phyloP scores from a whole-genome alignment of 208 protist genomes.

The Phytomonas francai region DNA sequence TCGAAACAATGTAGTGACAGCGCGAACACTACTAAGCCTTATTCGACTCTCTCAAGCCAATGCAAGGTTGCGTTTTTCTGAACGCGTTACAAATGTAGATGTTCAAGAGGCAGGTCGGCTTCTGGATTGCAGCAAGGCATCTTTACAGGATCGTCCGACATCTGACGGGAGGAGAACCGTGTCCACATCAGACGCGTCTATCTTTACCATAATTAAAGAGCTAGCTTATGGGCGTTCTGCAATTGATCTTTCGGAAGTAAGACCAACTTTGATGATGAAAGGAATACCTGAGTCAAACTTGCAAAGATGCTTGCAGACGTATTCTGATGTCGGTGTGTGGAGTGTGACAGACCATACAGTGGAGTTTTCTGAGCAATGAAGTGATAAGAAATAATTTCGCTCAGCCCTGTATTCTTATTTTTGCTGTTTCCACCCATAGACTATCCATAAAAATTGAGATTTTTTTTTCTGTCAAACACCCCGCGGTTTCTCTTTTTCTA shows the following conservation, averaged over 20 bases:
- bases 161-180: constrained; percentile 35
- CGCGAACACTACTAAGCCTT: constrained; percentile 81
- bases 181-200: constrained; percentile 71
- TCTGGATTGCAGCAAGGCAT: constrained; percentile 84
- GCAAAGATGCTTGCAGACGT: constrained; percentile 72
- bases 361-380: constrained; percentile 61
- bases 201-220: constrained; percentile 79
- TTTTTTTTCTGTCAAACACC: background rate
- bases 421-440: constrained; percentile 9
- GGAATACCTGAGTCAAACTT: constrained; percentile 71
- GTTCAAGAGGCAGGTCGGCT: constrained; percentile 87
- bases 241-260: constrained; percentile 60
- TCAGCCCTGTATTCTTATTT: constrained; percentile 3
- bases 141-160: constrained; percentile 49
- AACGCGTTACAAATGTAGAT: constrained; percentile 73
- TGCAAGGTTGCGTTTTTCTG: constrained; percentile 83
- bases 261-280: constrained; percentile 73
- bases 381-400: constrained; percentile 2
- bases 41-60: constrained; percentile 94
- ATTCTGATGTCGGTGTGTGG: constrained; percentile 78
- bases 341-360: constrained; percentile 49
- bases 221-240: constrained; percentile 40
- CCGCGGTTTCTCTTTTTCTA: background rate
- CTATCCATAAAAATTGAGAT: constrained; percentile 6
- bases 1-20: constrained; percentile 78